Conservation (phyloP, 2,329 filamentous ascomycete genomes). For the Stemphylium lycopersici region DNA sequence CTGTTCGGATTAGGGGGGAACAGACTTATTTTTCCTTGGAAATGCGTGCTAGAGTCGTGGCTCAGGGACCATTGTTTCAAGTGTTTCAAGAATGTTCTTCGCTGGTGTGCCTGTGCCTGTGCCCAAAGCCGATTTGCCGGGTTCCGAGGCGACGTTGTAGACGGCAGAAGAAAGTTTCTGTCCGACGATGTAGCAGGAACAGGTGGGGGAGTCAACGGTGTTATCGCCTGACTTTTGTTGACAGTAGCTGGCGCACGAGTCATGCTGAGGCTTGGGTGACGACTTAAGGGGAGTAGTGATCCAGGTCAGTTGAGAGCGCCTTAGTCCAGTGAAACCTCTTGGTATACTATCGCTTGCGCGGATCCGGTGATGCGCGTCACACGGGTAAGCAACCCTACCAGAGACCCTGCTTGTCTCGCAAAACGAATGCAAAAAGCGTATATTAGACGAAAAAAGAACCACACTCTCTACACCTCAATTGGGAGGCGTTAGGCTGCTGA, state of each 20-base stretch:
- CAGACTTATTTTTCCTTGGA: conserved; percentile 37
- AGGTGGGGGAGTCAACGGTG: conserved; percentile 9
- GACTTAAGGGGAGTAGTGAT: conserved; percentile 1
- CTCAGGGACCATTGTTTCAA: conserved; percentile 33
- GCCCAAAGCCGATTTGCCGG: conserved; percentile 23
- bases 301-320: conserved; percentile 1
- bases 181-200: neutral
- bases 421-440: no score
- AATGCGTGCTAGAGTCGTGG: conserved; percentile 38
- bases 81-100: conserved; percentile 29
- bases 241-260: conserved; percentile 5
- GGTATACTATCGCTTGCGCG: neutral
- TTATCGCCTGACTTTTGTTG: conserved; percentile 7
- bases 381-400: neutral
- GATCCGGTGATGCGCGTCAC: conserved; percentile 2
- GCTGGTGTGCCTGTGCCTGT: conserved; percentile 25
- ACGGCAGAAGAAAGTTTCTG: conserved; percentile 4
- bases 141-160: conserved; percentile 18
- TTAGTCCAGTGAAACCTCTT: neutral
- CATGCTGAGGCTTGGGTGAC: conserved; percentile 10
- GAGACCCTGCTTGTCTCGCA: no score
- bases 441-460: no score
- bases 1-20: conserved; percentile 6
- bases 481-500: no score
- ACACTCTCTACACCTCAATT: neutral